A percentile compares a stretch with the other conserved stretches of the same genome.
Evolutionary conservation across 352 stramenopile species (phyloP).

Genomic region (Phytophthora colocasiae): DNA sequence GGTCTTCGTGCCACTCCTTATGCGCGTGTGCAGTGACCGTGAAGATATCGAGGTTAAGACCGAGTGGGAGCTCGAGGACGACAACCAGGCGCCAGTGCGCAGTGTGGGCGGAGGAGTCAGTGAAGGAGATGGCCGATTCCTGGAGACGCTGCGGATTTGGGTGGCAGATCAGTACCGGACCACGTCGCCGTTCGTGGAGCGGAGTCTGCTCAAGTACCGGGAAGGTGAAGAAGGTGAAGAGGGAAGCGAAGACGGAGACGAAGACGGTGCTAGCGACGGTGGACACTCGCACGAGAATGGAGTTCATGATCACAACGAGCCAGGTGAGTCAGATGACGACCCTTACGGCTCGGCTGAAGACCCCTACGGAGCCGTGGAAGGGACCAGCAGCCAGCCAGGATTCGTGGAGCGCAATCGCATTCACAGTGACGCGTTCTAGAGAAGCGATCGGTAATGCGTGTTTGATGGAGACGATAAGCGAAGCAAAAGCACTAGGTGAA

Average conservation of each 20-base stretch:
- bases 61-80: conserved; percentile 85
- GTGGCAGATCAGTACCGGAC: conserved; percentile 87
- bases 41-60: conserved; percentile 88
- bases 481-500: conserved; percentile 7
- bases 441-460: conserved; percentile 9
- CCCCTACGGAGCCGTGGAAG: conserved; percentile 26
- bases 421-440: conserved; percentile 67
- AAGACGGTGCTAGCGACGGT: conserved; percentile 21
- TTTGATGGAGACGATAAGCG: conserved; percentile 8
- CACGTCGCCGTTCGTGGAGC: conserved; percentile 87
- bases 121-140: conserved; percentile 72
- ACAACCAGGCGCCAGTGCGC: conserved; percentile 70
- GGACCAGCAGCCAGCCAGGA: conserved; percentile 53
- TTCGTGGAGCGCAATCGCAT: conserved; percentile 62
- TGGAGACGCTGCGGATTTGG: conserved; percentile 88
- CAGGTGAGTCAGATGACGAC: conserved; percentile 13
- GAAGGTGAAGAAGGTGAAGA: conserved; percentile 70
- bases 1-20: conserved; percentile 81
- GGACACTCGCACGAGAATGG: conserved; percentile 19
- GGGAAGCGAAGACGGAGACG: conserved; percentile 35
- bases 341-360: conserved; percentile 18
- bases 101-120: conserved; percentile 64
- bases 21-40: conserved; percentile 78
- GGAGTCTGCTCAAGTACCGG: conserved; percentile 82
- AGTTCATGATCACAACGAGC: conserved; percentile 7